Evolutionary conservation across 768 basidiomycete genomes (phyloP).

Genomic region (Auricularia cornea): DNA sequence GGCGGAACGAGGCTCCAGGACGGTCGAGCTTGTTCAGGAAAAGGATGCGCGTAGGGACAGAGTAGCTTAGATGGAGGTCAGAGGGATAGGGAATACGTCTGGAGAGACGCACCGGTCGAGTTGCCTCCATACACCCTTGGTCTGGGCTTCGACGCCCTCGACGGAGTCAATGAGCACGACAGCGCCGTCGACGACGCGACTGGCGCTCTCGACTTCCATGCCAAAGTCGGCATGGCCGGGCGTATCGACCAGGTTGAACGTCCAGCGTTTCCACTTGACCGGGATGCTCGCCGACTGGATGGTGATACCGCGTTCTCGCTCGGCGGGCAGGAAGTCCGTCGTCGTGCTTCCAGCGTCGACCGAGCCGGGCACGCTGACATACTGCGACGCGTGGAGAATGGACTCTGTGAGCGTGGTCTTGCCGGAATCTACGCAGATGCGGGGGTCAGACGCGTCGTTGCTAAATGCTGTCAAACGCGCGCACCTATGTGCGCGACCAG

Average conservation of each 20-base stretch:
- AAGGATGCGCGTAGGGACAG: conserved; percentile 67
- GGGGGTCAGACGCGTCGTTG: conserved; percentile 2
- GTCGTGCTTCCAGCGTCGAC: conserved; percentile 88
- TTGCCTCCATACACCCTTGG: conserved; percentile 82
- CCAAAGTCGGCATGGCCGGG: conserved; percentile 92
- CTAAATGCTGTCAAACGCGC: conserved; percentile 13
- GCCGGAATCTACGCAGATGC: conserved; percentile 60
- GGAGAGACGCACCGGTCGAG: conserved; percentile 60
- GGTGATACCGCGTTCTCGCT: conserved; percentile 85
- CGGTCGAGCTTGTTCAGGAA: conserved; percentile 87
- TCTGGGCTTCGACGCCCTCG: conserved; percentile 87
- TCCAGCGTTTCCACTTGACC: conserved; percentile 77
- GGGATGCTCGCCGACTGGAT: conserved; percentile 90
- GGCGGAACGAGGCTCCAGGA: conserved; percentile 70
- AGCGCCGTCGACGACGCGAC: conserved; percentile 82
- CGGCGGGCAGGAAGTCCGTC: conserved; percentile 83
- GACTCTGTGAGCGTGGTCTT: conserved; percentile 89
- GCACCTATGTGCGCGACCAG: conserved; percentile 84
- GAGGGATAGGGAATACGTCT: neutral
- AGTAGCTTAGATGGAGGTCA: conserved; percentile 43
- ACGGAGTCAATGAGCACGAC: conserved; percentile 85
- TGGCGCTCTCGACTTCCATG: conserved; percentile 95
- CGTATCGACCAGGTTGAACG: conserved; percentile 82
- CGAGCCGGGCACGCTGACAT: conserved; percentile 64
- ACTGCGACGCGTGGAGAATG: conserved; percentile 66